A percentile compares a stretch with the other conserved stretches of the same genome.
Evolutionary conservation across 495 filamentous ascomycete species (phyloP).

Genomic region (Neurospora tetraspora): DNA sequence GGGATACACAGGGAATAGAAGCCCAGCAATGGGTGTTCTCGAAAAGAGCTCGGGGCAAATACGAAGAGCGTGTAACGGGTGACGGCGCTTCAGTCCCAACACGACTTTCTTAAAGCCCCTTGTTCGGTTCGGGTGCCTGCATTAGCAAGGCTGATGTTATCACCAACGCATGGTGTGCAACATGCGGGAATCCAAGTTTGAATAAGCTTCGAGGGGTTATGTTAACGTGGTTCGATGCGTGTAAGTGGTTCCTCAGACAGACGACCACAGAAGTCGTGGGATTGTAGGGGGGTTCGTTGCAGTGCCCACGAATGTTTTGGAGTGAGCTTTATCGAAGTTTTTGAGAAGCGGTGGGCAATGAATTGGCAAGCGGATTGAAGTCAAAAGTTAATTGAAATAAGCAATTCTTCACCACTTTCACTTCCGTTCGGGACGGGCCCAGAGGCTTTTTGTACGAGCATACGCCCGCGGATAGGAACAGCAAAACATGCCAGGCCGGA

Average conservation of each 20-base stretch:
- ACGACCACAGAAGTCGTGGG: background rate
- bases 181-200: background rate
- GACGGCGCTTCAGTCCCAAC: conserved; percentile 6
- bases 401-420: background rate
- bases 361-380: background rate
- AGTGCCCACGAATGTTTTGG: background rate
- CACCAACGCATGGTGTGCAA: background rate
- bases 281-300: background rate
- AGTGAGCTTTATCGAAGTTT: background rate
- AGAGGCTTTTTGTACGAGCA: background rate
- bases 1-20: background rate
- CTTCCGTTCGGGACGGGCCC: background rate
- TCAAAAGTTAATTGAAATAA: background rate
- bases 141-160: conserved; percentile 12
- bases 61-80: conserved; percentile 23
- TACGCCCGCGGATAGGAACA: background rate
- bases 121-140: conserved; percentile 15
- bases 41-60: conserved; percentile 3
- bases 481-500: background rate
- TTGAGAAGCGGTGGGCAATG: background rate
- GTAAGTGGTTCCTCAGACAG: background rate
- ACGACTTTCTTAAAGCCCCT: background rate
- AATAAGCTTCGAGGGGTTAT: background rate
- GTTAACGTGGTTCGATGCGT: background rate
- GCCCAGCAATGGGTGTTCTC: background rate